These are phyloP conservation scores for Blastosporella zonata DNA, from an alignment of 1,284 basidiomycete genomes.

Conservation along the genomic window DNA sequence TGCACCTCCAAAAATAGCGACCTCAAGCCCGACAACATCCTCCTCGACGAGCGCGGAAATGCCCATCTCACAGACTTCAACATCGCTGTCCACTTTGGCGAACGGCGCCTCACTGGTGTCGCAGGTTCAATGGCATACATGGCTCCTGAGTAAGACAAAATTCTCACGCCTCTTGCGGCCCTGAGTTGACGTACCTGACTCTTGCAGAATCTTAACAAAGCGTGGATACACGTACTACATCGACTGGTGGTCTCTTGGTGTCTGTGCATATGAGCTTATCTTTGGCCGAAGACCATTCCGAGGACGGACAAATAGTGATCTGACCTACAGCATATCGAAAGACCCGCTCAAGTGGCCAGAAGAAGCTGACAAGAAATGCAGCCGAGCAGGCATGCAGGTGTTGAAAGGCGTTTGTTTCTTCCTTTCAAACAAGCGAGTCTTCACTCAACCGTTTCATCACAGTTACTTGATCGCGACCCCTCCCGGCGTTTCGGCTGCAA, in stretches of 20 bases:
- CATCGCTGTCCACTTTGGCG: slow-evolving; percentile 95
- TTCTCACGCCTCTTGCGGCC: background rate
- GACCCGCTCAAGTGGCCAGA: slow-evolving; percentile 76
- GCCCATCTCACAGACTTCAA: slow-evolving; percentile 99
- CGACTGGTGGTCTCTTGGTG: slow-evolving; percentile 96
- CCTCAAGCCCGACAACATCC: slow-evolving; percentile 96
- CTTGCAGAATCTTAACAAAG: slow-evolving; percentile 66
- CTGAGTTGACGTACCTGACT: background rate
- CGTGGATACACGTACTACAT: slow-evolving; percentile 87
- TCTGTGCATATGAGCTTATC: slow-evolving; percentile 88
- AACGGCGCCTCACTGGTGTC: slow-evolving; percentile 86
- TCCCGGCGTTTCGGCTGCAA: slow-evolving; percentile 81
- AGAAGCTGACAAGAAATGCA: slow-evolving; percentile 71
- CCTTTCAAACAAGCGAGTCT: slow-evolving; percentile 9
- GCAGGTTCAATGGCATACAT: slow-evolving; percentile 99
- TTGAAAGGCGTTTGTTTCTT: slow-evolving; percentile 62
- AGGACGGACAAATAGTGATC: slow-evolving; percentile 85
- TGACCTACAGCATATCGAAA: slow-evolving; percentile 86
- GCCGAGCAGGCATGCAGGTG: slow-evolving; percentile 60
- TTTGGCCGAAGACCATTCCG: slow-evolving; percentile 92
- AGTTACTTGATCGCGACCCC: slow-evolving; percentile 84
- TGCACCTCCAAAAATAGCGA: slow-evolving; percentile 57
- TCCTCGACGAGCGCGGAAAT: slow-evolving; percentile 93
- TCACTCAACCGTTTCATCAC: slow-evolving; percentile 28
- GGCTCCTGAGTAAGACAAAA: slow-evolving; percentile 75